Evolutionary conservation across 2,329 filamentous ascomycete species (phyloP).

Genomic region (Grosmannia penicillata): DNA sequence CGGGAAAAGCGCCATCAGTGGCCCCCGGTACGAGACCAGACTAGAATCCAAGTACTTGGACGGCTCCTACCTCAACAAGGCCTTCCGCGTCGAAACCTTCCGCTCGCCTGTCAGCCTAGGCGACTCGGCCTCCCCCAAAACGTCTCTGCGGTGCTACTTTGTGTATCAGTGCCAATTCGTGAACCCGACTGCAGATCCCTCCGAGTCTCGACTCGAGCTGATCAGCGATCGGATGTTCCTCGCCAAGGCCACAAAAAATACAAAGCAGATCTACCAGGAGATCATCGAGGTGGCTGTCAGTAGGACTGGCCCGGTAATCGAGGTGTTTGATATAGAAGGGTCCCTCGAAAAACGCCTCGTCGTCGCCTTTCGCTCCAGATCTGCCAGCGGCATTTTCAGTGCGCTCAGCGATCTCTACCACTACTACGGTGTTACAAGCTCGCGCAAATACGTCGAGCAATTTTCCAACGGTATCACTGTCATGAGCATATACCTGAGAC

Average conservation of each 20-base stretch:
- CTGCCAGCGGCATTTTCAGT: constrained; percentile 86
- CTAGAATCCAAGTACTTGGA: constrained; percentile 95
- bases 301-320: constrained; percentile 86
- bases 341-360: constrained; percentile 87
- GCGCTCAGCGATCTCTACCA: constrained; percentile 93
- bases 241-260: constrained; percentile 91
- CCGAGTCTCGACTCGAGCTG: constrained; percentile 78
- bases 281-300: constrained; percentile 75
- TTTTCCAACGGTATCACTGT: constrained; percentile 97
- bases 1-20: constrained; percentile 58
- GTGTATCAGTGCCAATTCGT: constrained; percentile 93
- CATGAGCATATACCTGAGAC: constrained; percentile 87
- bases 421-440: constrained; percentile 94
- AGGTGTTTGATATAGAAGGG: constrained; percentile 91
- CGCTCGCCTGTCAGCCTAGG: constrained; percentile 74
- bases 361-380: constrained; percentile 85
- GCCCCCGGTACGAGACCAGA: constrained; percentile 84
- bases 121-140: constrained; percentile 44
- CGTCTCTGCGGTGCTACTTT: constrained; percentile 92
- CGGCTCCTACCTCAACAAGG: constrained; percentile 52
- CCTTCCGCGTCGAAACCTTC: constrained; percentile 95
- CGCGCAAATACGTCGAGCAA: constrained; percentile 95
- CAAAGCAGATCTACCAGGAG: constrained; percentile 88
- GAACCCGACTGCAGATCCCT: constrained; percentile 54
- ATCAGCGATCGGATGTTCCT: constrained; percentile 90